Conservation (phyloP, 1,284 basidiomycete genomes). For the Apiotrichum montevideense region DNA sequence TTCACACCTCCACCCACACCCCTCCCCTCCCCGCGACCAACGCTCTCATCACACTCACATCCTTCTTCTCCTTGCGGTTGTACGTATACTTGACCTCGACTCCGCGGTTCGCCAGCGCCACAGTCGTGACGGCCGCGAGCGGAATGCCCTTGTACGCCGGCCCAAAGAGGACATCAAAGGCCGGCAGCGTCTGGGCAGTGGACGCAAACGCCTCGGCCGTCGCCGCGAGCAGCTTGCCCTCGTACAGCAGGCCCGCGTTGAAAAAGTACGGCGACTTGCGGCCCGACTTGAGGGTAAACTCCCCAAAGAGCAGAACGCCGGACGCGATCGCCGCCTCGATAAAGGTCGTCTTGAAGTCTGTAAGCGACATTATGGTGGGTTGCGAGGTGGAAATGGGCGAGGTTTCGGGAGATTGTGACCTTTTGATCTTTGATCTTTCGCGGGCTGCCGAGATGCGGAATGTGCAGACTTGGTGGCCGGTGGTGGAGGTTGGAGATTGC, state of each 20-base stretch:
- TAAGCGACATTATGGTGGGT: constrained; percentile 6
- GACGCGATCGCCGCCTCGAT: constrained; percentile 46
- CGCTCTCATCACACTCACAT: constrained; percentile 42
- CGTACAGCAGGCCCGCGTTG: constrained; percentile 84
- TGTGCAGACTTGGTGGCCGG: no score
- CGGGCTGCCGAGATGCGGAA: no score
- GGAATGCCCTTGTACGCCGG: constrained; percentile 99
- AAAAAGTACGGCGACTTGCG: constrained; percentile 90
- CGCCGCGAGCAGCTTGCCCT: constrained; percentile 71
- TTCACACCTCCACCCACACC: neutral
- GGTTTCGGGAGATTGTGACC: no score
- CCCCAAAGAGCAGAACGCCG: constrained; percentile 70
- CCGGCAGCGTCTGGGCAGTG: constrained; percentile 51
- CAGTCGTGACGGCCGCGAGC: constrained; percentile 78
- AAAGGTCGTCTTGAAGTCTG: constrained; percentile 40
- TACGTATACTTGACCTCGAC: constrained; percentile 56
- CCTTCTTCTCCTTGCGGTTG: constrained; percentile 93
- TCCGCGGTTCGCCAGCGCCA: constrained; percentile 54
- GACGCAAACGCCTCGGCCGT: constrained; percentile 82
- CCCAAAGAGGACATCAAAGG: constrained; percentile 89
- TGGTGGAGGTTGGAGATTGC: no score
- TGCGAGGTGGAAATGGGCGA: no score
- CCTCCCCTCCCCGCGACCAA: neutral
- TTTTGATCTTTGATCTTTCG: no score
- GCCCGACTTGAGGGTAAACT: constrained; percentile 89